These are phyloP conservation scores for Takashimella tepidaria DNA, from an alignment of 1,284 basidiomycete genomes.

Conservation along the genomic window DNA sequence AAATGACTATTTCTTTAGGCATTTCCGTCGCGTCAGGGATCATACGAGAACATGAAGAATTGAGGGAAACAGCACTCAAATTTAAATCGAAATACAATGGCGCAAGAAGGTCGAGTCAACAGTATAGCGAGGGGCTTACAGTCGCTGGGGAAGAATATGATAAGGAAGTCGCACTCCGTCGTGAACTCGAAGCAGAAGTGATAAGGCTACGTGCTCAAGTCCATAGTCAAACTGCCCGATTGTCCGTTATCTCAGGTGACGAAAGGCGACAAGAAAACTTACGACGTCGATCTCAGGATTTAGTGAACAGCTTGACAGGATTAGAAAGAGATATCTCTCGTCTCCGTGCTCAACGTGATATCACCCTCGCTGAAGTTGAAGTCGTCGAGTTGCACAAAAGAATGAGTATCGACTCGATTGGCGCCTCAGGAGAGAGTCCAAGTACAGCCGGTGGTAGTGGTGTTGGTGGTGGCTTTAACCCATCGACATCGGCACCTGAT, in stretches of 20 bases:
- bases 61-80: constrained; percentile 59
- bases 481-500: constrained; percentile 34
- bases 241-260: constrained; percentile 76
- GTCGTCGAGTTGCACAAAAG: constrained; percentile 66
- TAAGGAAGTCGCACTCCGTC: constrained; percentile 74
- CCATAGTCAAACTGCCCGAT: constrained; percentile 79
- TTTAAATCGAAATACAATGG: constrained; percentile 76
- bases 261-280: constrained; percentile 70
- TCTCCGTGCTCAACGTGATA: constrained; percentile 80
- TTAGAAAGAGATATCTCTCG: constrained; percentile 83
- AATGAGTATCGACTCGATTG: not conserved
- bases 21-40: constrained; percentile 68
- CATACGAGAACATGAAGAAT: constrained; percentile 62
- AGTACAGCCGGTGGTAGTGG: constrained; percentile 12
- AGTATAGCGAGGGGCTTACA: constrained; percentile 84
- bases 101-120: constrained; percentile 79
- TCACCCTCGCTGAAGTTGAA: constrained; percentile 87
- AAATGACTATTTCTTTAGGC: constrained; percentile 66
- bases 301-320: constrained; percentile 67
- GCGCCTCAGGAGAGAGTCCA: not conserved
- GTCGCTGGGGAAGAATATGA: constrained; percentile 93
- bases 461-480: not conserved
- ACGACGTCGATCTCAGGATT: constrained; percentile 70
- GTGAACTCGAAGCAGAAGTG: constrained; percentile 88
- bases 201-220: constrained; percentile 75